These are phyloP conservation scores for Neopestalotiopsis clavispora DNA, from an alignment of 2,329 filamentous ascomycete species.

Conservation along the genomic window DNA sequence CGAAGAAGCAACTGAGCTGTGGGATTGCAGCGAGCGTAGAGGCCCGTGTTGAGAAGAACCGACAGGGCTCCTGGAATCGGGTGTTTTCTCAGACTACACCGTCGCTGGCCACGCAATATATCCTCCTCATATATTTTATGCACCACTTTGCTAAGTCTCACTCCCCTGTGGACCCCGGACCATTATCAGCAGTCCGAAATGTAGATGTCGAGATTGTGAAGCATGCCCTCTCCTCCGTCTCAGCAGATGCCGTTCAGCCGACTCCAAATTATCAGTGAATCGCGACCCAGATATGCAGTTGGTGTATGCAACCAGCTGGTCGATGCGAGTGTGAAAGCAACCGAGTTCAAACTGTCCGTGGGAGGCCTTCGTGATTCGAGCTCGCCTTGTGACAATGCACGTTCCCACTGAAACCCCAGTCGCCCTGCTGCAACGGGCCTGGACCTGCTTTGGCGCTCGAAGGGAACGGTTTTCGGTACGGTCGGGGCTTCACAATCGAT, in stretches of 20 bases:
- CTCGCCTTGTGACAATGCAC: conserved; percentile 8
- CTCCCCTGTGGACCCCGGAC: not conserved
- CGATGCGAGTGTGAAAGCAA: not conserved
- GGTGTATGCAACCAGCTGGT: not conserved
- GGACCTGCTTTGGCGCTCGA: not conserved
- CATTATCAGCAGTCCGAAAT: not conserved
- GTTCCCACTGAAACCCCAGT: not conserved
- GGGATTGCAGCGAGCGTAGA: not conserved
- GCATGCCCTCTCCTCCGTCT: not conserved
- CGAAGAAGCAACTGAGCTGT: conserved; percentile 6
- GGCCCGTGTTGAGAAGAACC: not conserved
- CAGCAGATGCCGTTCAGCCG: not conserved
- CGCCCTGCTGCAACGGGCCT: not conserved
- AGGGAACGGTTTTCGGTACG: not conserved
- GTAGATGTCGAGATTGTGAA: not conserved
- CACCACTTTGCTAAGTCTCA: not conserved
- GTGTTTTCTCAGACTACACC: not conserved
- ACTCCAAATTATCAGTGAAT: too few species aligned
- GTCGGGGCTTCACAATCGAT: not conserved
- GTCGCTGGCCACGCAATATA: not conserved
- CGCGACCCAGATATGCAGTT: not conserved
- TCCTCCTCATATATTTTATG: not conserved
- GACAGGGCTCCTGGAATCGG: not conserved
- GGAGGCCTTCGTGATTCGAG: not conserved
- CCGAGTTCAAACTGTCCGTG: not conserved